Evolutionary conservation across 495 filamentous ascomycete species (phyloP).

Genomic region (Hypoxylon subgilvum): DNA sequence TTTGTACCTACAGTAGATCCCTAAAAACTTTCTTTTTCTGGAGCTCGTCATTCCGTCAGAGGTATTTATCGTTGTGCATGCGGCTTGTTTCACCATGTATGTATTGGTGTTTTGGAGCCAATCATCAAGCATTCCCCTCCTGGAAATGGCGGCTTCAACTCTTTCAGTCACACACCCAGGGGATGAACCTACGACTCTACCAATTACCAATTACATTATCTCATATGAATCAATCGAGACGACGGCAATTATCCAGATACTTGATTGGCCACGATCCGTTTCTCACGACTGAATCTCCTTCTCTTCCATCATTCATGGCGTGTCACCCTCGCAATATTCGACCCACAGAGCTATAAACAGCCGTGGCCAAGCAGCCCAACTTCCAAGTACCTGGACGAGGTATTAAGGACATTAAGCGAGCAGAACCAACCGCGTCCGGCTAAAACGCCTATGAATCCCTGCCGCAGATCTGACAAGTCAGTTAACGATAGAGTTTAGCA

Average conservation of each 20-base stretch:
- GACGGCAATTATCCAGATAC: constrained; percentile 17
- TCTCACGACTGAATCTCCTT: constrained; percentile 13
- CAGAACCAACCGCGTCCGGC: constrained; percentile 32
- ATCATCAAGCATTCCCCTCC: neutral
- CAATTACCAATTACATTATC: constrained; percentile 3
- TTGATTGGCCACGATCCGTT: constrained; percentile 14
- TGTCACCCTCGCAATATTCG: constrained; percentile 14
- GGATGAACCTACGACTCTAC: neutral
- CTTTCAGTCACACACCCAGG: neutral
- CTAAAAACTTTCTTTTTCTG: no score
- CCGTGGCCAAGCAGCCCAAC: constrained; percentile 29
- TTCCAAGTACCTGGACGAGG: constrained; percentile 39
- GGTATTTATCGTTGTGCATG: neutral
- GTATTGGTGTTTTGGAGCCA: neutral
- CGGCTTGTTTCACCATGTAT: neutral
- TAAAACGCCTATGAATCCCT: constrained; percentile 36
- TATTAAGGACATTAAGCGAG: constrained; percentile 36
- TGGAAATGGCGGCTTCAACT: neutral
- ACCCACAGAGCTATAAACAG: constrained; percentile 19
- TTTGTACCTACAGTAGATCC: no score
- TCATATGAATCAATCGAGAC: constrained; percentile 1
- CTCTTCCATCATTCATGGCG: neutral
- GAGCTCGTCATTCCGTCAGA: neutral
- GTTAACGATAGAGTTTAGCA: constrained; percentile 39
- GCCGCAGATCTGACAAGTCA: constrained; percentile 36